These are phyloP conservation scores for Ophiocytium majus DNA, from an alignment of 352 stramenopile species.

Conservation along the genomic window DNA sequence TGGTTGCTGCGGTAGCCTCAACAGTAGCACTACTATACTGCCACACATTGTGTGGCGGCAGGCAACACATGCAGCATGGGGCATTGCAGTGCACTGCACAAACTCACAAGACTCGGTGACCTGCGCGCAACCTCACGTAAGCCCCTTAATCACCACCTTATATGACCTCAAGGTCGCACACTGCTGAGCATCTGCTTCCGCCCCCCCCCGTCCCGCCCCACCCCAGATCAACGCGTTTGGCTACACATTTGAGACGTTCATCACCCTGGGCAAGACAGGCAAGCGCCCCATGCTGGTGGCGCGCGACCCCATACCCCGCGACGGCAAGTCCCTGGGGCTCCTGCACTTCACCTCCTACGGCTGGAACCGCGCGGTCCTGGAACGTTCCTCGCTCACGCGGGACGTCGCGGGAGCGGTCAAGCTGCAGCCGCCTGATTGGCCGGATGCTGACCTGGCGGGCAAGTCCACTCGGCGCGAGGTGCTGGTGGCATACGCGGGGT, in stretches of 20 bases:
- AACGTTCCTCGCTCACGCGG: background rate
- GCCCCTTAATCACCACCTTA: no score
- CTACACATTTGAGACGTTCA: constrained; percentile 23
- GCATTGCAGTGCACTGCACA: no score
- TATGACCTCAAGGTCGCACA: no score
- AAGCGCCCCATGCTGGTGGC: constrained; percentile 16
- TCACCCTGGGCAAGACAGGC: background rate
- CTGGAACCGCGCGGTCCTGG: background rate
- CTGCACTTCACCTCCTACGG: background rate
- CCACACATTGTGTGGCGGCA: no score
- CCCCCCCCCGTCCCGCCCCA: no score
- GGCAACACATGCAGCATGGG: no score
- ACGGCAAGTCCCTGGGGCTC: constrained; percentile 9
- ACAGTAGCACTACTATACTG: no score
- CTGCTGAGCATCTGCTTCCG: no score
- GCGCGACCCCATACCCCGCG: constrained; percentile 5
- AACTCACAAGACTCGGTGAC: no score
- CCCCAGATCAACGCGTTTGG: constrained; percentile 19
- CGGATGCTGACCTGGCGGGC: background rate
- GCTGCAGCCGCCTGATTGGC: background rate
- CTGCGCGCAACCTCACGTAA: no score
- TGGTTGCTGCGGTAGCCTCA: no score
- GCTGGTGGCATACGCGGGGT: background rate
- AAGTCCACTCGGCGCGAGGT: background rate
- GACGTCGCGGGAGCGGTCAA: background rate